phyloP scores from a whole-genome alignment of 306 rosid genomes.

The Macrotyloma uniflorum region DNA sequence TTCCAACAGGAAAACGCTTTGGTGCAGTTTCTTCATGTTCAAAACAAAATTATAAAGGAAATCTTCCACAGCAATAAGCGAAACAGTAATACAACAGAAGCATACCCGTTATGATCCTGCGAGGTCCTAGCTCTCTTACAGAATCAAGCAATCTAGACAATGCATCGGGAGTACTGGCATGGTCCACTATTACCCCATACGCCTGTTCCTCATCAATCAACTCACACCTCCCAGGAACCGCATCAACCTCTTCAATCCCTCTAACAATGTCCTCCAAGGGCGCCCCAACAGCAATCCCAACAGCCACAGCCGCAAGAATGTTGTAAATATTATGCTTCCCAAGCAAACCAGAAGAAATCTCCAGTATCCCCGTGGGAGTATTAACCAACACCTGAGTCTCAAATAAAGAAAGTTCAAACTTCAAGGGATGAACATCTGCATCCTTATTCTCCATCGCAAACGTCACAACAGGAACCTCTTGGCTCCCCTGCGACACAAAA shows the following conservation, averaged over 20 bases:
- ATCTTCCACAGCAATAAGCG: slow-evolving; percentile 4
- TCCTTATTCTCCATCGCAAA: slow-evolving; percentile 84
- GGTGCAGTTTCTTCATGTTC: background rate
- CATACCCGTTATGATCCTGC: slow-evolving; percentile 88
- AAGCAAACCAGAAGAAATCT: slow-evolving; percentile 93
- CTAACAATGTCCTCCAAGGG: slow-evolving; percentile 96
- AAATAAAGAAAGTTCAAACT: slow-evolving; percentile 86
- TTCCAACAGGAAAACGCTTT: slow-evolving; percentile 10
- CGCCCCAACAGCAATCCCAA: slow-evolving; percentile 95
- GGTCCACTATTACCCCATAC: slow-evolving; percentile 93
- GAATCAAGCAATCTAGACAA: slow-evolving; percentile 91
- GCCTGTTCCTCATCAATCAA: slow-evolving; percentile 97
- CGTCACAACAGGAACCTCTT: slow-evolving; percentile 81
- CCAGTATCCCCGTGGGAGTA: slow-evolving; percentile 89
- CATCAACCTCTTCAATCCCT: slow-evolving; percentile 97
- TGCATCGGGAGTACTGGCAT: slow-evolving; percentile 89
- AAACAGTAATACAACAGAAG: slow-evolving; percentile 31
- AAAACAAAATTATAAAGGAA: slow-evolving; percentile 6
- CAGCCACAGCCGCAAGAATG: slow-evolving; percentile 92
- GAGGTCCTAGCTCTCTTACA: slow-evolving; percentile 92
- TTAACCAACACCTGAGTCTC: slow-evolving; percentile 96
- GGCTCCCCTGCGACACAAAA: slow-evolving; percentile 73
- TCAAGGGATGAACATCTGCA: slow-evolving; percentile 86
- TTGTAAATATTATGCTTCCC: slow-evolving; percentile 90
- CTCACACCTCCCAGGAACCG: slow-evolving; percentile 95